Evolutionary conservation across 1,139 yeast genomes (phyloP).

Genomic region (Cylindricascospora bacillispora): DNA sequence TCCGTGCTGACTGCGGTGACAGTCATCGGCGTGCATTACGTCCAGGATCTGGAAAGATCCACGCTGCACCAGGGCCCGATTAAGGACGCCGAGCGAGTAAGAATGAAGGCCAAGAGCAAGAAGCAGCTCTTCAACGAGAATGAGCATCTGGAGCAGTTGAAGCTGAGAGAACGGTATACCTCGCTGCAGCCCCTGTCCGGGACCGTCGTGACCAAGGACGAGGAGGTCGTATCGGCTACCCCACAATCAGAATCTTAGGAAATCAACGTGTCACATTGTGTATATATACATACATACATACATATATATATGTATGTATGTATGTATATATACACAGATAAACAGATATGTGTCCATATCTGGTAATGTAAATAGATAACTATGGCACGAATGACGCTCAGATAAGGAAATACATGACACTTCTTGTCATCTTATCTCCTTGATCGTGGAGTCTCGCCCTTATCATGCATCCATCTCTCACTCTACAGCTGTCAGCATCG

Average conservation of each 20-base stretch:
- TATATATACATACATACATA: too few relatives aligned
- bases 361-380: too few relatives aligned
- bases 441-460: too few relatives aligned
- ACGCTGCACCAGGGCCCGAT: slow-evolving; percentile 71
- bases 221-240: slow-evolving; percentile 8
- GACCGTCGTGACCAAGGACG: slow-evolving; percentile 25
- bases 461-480: too few relatives aligned
- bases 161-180: slow-evolving; percentile 49
- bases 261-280: too few relatives aligned
- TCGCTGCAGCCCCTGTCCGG: slow-evolving; percentile 56
- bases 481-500: too few relatives aligned
- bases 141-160: slow-evolving; percentile 68
- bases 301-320: too few relatives aligned
- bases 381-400: too few relatives aligned
- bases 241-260: neutral
- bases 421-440: too few relatives aligned
- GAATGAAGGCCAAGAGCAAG: slow-evolving; percentile 30
- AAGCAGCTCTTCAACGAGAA: slow-evolving; percentile 44
- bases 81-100: slow-evolving; percentile 55
- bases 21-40: slow-evolving; percentile 52
- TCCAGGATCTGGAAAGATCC: slow-evolving; percentile 54
- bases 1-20: slow-evolving; percentile 44
- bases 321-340: too few relatives aligned
- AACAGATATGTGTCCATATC: too few relatives aligned
- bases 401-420: too few relatives aligned